Evolutionary conservation across 768 basidiomycete species (phyloP).

Genomic region (Leccinum imitatum): DNA sequence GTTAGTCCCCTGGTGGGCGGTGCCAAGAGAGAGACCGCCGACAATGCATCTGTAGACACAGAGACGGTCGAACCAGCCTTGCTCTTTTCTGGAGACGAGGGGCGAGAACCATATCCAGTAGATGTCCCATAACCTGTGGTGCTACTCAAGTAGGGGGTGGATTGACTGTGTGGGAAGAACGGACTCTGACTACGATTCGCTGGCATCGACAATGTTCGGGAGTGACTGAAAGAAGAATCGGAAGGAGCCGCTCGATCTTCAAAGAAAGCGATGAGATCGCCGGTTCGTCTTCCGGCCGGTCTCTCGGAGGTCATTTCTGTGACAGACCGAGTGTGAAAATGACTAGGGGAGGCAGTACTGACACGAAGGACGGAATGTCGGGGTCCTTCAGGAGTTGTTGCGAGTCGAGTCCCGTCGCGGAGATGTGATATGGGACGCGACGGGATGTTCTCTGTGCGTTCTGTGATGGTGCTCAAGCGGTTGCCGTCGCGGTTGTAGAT

Average conservation of each 20-base stretch:
- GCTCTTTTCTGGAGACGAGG: constrained; percentile 50
- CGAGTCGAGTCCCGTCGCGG: constrained; percentile 29
- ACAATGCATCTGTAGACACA: constrained; percentile 27
- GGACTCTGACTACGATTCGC: constrained; percentile 34
- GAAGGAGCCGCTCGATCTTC: constrained; percentile 51
- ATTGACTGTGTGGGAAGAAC: constrained; percentile 34
- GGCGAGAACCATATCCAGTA: constrained; percentile 39
- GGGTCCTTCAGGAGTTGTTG: constrained; percentile 44
- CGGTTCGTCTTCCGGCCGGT: constrained; percentile 54
- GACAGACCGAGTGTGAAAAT: constrained; percentile 51
- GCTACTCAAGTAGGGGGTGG: constrained; percentile 40
- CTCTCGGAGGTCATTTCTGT: constrained; percentile 55
- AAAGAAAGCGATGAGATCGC: constrained; percentile 73
- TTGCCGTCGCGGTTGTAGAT: constrained; percentile 44
- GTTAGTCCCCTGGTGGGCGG: constrained; percentile 41
- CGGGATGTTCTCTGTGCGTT: constrained; percentile 65
- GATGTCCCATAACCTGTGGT: constrained; percentile 34
- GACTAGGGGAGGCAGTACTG: constrained; percentile 37
- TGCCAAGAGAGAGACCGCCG: constrained; percentile 47
- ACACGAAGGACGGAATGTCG: constrained; percentile 47
- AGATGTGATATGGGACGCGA: constrained; percentile 58
- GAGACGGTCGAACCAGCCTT: constrained; percentile 34
- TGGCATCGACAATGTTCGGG: constrained; percentile 54
- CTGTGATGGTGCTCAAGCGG: constrained; percentile 72
- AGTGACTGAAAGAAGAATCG: constrained; percentile 41